Base-by-base conservation (phyloP, 768 basidiomycete species). In the Mycena haematopus region DNA sequence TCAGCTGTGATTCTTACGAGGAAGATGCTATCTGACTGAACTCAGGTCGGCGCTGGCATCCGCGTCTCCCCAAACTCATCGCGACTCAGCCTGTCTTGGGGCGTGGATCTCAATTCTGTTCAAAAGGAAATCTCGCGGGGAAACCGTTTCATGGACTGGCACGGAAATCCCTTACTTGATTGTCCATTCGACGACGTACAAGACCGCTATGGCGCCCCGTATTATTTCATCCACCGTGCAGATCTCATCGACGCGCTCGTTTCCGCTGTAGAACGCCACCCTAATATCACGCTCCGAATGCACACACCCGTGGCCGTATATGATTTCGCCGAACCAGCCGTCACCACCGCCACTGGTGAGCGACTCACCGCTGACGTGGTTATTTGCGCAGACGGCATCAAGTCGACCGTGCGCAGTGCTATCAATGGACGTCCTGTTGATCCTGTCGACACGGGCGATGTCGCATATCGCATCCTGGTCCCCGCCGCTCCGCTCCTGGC, bases 171-270 rank as follows among this genome's bases (percentile, higher is more conserved):
- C 8, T 58, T 66, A 1, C 61, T 66, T 10, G 65, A 66, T 15
- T 66, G 65, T 36, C 42, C 65, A 1, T 66, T 66, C 36, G 42
- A 52, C 53, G 58, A 62, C 44, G 61, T 63, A 1, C 2, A 35
- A 4, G 42, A 49, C 2, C 57, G 49, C n/a, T 74, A 75, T 22
- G 76, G 76, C 0, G 71, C 79, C 0, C 78, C 80, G 0, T 80
- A 81, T 68, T 79, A 79, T 49, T 80, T 81, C 65, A 76, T 80
- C 45, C 79, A 81, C 54, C 75, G 79, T 52, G 78, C 79, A 52
- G 79, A 80, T 59, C 78, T 80, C 29, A 77, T 78, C 56, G 70
- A 70, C 19, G 62, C 78, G 27, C 49, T 76, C 21, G 75, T 68
- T 15, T 63, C 70, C 6, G 70, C 75, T 6, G 74, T 71, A 11